Evolutionary conservation across 2,329 filamentous ascomycete species (phyloP), one percentile per base, ranked within the genome.

Genomic region (Catunica adiposa): DNA sequence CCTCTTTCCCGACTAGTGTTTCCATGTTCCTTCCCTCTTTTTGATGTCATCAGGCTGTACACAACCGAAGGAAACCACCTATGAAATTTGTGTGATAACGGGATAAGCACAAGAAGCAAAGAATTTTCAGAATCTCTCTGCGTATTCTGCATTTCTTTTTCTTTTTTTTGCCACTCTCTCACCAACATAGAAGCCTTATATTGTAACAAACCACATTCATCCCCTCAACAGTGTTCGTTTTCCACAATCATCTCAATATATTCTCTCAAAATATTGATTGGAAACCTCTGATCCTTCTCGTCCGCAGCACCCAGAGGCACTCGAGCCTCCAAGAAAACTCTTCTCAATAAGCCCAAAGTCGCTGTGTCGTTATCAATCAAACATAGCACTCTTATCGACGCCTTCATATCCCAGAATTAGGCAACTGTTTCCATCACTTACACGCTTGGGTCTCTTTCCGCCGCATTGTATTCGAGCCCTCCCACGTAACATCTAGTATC

Each of bases 391-490:
- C 17, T 42, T 42, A n/a, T 20, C 38, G 38, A 5, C 17, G 4
- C 38, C 17, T 42, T 42, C 17, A n/a, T 15, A 7, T 6, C 17
- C 14, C 38, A 42, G 14, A 42, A 7, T 20, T 15, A 15, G 11
- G 11, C 38, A 7, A n/a, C 15, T n/a, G 38, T 42, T 42, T n/a
- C 38, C 11, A 42, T 42, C 17, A 7, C 38, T 42, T 42, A 15
- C 29, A 34, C 5, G 29, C 29, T 34, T 11, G 29, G 29, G 29
- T 5, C 29, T 34, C 29, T 34, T 51, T 53, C 11, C 20, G 40
- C 22, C 31, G 20, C n/a, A 38, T 38, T 23, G 20, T 31, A 38
- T 53, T 40, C 20, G 54, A 55, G 54, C 4, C 54, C 54, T 55
- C 44, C 46, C 31, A 42, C 44, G 44, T 17, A 29, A 25, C 40